Conservation (phyloP, 2,329 filamentous ascomycete species). For the Cordyceps javanica region DNA sequence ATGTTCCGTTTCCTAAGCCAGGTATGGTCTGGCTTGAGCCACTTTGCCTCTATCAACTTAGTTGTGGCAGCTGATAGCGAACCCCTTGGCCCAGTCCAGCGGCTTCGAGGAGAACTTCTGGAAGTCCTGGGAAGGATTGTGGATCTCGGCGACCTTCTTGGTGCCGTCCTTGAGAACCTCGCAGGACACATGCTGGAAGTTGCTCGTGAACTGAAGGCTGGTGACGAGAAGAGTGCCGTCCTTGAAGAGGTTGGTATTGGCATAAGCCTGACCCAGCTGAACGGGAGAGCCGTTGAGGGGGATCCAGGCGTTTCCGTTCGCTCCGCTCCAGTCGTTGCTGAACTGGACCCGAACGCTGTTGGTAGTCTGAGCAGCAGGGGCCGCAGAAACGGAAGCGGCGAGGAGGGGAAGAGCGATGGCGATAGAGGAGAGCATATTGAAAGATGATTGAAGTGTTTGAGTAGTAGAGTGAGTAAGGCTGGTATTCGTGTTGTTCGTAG, state of each 20-base stretch:
- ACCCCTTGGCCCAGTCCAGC: conserved; percentile 1
- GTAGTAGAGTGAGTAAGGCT: neutral
- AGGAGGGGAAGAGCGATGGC: conserved; percentile 1
- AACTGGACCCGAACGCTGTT: conserved; percentile 6
- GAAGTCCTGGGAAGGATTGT: neutral
- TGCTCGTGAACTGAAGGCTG: conserved; percentile 3
- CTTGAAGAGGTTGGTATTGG: conserved; percentile 7
- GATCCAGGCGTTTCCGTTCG: conserved; percentile 6
- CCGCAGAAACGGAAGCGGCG: neutral
- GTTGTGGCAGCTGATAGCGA: conserved; percentile 1
- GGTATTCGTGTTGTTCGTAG: neutral
- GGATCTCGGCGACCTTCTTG: conserved; percentile 6
- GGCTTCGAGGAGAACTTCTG: conserved; percentile 4
- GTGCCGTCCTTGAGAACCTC: conserved; percentile 2
- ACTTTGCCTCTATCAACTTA: too few relatives aligned
- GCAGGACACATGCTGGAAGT: conserved; percentile 4
- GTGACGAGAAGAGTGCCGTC: conserved; percentile 3
- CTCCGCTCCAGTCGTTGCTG: conserved; percentile 1
- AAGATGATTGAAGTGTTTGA: neutral
- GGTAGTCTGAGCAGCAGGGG: neutral
- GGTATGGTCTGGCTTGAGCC: too few relatives aligned
- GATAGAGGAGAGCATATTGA: neutral
- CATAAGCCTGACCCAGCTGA: neutral
- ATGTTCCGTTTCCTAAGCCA: too few relatives aligned
- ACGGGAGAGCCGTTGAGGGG: neutral